Evolutionary conservation across 1,139 yeast species (phyloP), one percentile per base, ranked within the genome.

Genomic region (Pichia norvegensis): DNA sequence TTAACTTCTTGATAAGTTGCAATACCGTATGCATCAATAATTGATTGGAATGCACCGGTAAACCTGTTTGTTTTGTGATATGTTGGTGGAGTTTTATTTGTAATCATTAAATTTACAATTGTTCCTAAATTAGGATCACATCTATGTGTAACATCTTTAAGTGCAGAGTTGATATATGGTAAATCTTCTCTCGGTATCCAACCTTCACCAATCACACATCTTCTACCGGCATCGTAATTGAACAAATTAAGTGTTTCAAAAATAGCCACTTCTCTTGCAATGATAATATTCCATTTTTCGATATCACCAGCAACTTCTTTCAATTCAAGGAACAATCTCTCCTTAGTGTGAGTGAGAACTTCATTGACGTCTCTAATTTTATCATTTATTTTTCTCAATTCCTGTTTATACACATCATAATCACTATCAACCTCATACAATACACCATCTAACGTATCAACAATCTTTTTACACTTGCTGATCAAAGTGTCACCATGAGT

Each of bases 201-300:
- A 29, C 97, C 99, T 69, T 92, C 98, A n/a, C 95, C 97, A 49
- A 92, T 87, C 46, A 92, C 70, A 50, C 95, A 85, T 57, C 92
- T 78, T 65, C 97, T 76, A 35, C 87, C 79, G 48, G 81, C 78
- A 62, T 90, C 97, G 62, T 81, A 86, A 60, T 84, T 85, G 65
- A 90, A 88, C 56, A 78, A 72, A 65, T 90, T 90, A 62, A 92
- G 71, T 0, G 85, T 75, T 53, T 81, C 77, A 63, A 79, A 87
- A 35, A 88, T 80, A 29, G 81, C 72, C 59, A 81, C 80, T 59
- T 92, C 98, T 57, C 85, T 76, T 44, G 74, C 71, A 36, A 86
- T 69, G 22, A 72, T 71, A 41, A 81, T 82, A 54, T 76, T 79
- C 81, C 95, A 82, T 13, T 73, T 64, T 38, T 81, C 74, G 53